Percentiles rank a stretch among this genome's conserved stretches.
These are phyloP conservation scores for Garcia nutans DNA, from an alignment of 345 rosid species.

Conservation along the genomic window DNA sequence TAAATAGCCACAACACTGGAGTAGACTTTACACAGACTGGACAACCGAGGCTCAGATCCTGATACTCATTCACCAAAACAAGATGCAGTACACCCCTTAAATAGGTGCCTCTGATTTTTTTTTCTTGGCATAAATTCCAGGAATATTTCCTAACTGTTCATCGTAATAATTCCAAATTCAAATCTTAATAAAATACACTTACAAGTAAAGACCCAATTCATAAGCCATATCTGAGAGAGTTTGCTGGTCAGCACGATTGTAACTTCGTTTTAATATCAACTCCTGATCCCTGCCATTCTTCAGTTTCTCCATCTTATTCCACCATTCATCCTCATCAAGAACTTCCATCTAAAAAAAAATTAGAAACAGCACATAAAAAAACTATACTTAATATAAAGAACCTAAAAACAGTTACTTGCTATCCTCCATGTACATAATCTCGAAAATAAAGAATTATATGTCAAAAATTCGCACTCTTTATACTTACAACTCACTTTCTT, in stretches of 20 bases:
- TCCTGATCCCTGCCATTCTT: conserved; percentile 67
- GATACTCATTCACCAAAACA: neutral
- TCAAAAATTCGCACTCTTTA: neutral
- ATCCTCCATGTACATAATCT: neutral
- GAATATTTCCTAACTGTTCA: neutral
- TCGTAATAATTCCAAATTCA: neutral
- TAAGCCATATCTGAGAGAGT: conserved; percentile 66
- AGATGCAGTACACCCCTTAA: neutral
- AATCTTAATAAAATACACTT: conserved; percentile 26
- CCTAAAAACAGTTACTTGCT: neutral
- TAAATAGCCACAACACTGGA: neutral
- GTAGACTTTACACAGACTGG: neutral
- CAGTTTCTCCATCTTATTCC: conserved; percentile 78
- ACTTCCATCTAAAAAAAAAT: conserved; percentile 58
- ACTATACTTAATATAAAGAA: neutral
- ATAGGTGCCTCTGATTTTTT: neutral
- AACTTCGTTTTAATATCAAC: conserved; percentile 66
- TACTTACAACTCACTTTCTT: neutral
- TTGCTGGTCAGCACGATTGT: conserved; percentile 71
- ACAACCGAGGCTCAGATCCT: neutral
- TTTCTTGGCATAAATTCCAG: neutral
- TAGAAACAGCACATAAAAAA: neutral
- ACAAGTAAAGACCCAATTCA: conserved; percentile 81
- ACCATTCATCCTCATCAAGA: conserved; percentile 80
- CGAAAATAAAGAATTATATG: neutral